Evolutionary conservation across 2,329 filamentous ascomycete genomes (phyloP).

Genomic region (Raffaelea ambrosiae): DNA sequence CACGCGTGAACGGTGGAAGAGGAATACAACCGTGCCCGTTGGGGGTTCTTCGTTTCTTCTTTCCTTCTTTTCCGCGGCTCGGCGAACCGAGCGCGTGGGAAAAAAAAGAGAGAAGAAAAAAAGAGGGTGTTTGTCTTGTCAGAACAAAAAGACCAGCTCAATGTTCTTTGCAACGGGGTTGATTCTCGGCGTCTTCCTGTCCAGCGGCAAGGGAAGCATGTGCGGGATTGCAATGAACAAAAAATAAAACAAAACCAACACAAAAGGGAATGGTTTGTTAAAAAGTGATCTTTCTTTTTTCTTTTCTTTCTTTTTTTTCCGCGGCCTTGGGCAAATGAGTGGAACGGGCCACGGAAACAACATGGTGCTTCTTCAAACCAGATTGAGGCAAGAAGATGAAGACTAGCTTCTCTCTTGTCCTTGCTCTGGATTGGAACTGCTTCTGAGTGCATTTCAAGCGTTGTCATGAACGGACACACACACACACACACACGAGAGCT

Average conservation of each 20-base stretch:
- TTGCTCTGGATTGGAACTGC: too few relatives aligned
- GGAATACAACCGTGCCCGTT: neutral
- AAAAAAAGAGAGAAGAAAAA: neutral
- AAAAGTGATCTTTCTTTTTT: conserved; percentile 1
- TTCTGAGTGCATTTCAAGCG: too few relatives aligned
- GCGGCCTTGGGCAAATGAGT: conserved; percentile 6
- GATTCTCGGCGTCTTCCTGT: too few relatives aligned
- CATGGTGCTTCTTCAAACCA: neutral
- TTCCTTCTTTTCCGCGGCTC: neutral
- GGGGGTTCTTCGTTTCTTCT: neutral
- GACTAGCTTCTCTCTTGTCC: too few relatives aligned
- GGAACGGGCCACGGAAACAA: conserved; percentile 4
- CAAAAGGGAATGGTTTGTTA: neutral
- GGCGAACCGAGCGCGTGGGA: too few relatives aligned
- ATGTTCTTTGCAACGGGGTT: neutral
- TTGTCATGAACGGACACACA: too few relatives aligned
- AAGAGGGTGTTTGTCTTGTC: neutral
- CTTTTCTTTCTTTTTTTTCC: neutral
- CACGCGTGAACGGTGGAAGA: neutral
- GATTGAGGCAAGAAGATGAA: too few relatives aligned
- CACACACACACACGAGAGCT: too few relatives aligned
- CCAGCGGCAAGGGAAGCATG: too few relatives aligned
- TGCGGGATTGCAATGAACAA: too few relatives aligned
- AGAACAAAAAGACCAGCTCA: too few relatives aligned
- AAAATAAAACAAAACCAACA: neutral